Conservation (phyloP, 176 grass and related monocot species). For the Puccinellia tenuiflora region DNA sequence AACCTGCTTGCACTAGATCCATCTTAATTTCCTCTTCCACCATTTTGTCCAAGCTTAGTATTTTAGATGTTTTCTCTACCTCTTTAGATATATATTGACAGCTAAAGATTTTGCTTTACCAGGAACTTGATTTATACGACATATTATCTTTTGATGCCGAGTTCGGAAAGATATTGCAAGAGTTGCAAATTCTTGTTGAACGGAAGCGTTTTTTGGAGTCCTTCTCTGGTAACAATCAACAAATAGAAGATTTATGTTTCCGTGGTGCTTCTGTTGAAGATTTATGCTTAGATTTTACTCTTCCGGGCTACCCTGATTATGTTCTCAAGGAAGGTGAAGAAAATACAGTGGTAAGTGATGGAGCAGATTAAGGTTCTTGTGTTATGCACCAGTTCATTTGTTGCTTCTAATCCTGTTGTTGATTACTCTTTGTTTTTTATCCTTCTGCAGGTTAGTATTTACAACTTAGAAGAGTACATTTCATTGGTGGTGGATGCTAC, state of each 20-base stretch:
- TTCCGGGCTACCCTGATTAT: constrained; percentile 85
- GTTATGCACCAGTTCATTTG: neutral
- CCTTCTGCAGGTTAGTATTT: constrained; percentile 58
- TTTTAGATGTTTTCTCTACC: neutral
- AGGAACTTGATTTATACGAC: constrained; percentile 89
- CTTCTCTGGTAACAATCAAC: constrained; percentile 20
- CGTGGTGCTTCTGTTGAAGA: constrained; percentile 67
- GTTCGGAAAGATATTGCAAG: constrained; percentile 83
- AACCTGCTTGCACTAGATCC: neutral
- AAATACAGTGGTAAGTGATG: constrained; percentile 41
- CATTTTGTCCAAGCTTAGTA: neutral
- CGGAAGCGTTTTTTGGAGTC: constrained; percentile 48
- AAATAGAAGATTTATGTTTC: constrained; percentile 45
- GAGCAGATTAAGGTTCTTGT: neutral
- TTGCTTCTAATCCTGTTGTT: neutral
- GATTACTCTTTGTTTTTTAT: constrained; percentile 14
- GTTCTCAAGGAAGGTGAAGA: constrained; percentile 65
- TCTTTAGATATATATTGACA: neutral
- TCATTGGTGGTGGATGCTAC: constrained; percentile 75
- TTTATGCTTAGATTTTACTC: constrained; percentile 76
- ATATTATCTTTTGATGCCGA: constrained; percentile 72
- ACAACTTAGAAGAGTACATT: constrained; percentile 83
- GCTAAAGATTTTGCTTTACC: constrained; percentile 15
- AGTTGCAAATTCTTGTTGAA: constrained; percentile 62
- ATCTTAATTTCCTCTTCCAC: neutral